A percentile compares a stretch with the other conserved stretches of the same genome.
These are phyloP conservation scores for Phytophthora syringae DNA, from an alignment of 352 stramenopile genomes.

Conservation along the genomic window DNA sequence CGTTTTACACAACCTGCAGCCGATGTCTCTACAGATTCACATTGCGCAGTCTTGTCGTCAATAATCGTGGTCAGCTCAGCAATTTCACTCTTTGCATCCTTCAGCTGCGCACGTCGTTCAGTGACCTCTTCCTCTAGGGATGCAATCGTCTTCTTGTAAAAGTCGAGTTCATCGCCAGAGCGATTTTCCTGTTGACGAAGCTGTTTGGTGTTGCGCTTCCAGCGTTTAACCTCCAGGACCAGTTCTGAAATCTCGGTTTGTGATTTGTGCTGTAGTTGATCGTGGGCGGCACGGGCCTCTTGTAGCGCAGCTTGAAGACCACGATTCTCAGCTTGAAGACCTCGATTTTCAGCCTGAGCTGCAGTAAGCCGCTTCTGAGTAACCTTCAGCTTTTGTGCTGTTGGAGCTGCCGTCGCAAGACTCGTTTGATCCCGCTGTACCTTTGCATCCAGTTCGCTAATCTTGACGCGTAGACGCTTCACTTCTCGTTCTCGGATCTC, in stretches of 20 bases:
- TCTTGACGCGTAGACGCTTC: constrained; percentile 52
- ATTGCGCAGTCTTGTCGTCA: constrained; percentile 46
- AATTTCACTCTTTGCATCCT: constrained; percentile 42
- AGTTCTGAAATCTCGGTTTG: constrained; percentile 49
- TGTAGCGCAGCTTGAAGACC: constrained; percentile 48
- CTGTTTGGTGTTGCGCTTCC: constrained; percentile 59
- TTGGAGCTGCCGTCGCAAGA: constrained; percentile 42
- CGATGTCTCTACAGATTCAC: constrained; percentile 49
- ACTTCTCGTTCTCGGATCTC: constrained; percentile 54
- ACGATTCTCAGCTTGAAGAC: constrained; percentile 46
- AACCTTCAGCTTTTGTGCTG: constrained; percentile 50
- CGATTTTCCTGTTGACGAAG: constrained; percentile 43
- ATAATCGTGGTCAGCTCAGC: constrained; percentile 36
- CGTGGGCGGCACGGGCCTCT: constrained; percentile 40
- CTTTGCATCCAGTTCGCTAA: constrained; percentile 33
- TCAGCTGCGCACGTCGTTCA: constrained; percentile 41
- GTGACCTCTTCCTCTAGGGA: constrained; percentile 41
- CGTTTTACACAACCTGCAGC: constrained; percentile 55
- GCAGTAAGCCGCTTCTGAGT: constrained; percentile 46
- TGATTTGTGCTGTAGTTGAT: constrained; percentile 39
- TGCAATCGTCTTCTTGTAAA: constrained; percentile 44
- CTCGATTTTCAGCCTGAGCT: constrained; percentile 42
- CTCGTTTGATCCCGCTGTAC: constrained; percentile 49
- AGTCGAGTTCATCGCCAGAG: constrained; percentile 42
- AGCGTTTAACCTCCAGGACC: constrained; percentile 46